Base-by-base conservation (phyloP, 768 basidiomycete genomes). In the Trametes sanguinea region DNA sequence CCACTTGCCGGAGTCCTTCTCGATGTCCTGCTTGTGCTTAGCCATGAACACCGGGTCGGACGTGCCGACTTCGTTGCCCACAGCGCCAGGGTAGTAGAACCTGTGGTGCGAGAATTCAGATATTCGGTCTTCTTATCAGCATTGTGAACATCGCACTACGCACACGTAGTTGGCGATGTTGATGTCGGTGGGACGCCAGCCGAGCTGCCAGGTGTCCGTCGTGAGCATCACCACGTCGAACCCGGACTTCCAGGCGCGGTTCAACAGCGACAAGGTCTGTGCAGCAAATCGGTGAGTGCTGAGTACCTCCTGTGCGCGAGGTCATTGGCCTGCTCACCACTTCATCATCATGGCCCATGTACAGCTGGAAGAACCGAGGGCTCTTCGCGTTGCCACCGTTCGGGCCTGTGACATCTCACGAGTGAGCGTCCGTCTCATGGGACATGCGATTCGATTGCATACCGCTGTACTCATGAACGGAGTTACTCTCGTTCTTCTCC, bases 261-360 rank as follows among this genome's bases (percentile, higher is more conserved):
- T 72, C 27, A 85, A 67, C 10, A 85, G 69, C 51, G 78, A 82
- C 32, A 79, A 69, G 8, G 80, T 82, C 76, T 79, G 45, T 4
- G 30, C 5, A 30, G 35, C 2, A 1, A 30, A 29, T 29, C 30
- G 5, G 6, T 16, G 17, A 57, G 16, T 9, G 40, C 57, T 14
- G 5, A 16, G 39, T 22, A 2, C 22, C 14, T 2, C 13, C 4
- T 27, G 14, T 62, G 6, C 27, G 54, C n/a, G 46, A 39, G 2
- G 5, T 2, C 29, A 10, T 6, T 6, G 6, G 6, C 35, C 51
- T 22, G 64, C 75, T 54, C 42, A 79, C 79, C 29, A 83, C 65
- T 32, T 83, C 82, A 50, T 82, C 82, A 58, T 83, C 81, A 60
- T 81, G 82, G 1, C 81, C 79, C 78, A 81, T 81, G 65, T 85